Evolutionary conservation across 2,329 filamentous ascomycete species (phyloP).

Genomic region (Sporothrix mexicana): DNA sequence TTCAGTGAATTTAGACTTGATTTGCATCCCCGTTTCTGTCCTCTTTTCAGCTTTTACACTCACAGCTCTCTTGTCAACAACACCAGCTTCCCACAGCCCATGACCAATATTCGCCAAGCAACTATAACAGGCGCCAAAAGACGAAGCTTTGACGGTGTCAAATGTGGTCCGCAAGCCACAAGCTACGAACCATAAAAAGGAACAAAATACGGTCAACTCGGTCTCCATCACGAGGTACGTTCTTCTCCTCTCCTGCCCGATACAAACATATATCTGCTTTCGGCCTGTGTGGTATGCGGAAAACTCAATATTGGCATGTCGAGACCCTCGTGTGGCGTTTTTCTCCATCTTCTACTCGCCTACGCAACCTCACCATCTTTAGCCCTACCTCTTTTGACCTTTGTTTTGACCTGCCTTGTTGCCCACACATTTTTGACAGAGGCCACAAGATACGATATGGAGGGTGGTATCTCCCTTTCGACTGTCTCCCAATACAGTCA

Average conservation of each 20-base stretch:
- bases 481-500: no score
- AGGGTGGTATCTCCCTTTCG: no score
- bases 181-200: background rate
- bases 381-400: background rate
- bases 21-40: background rate
- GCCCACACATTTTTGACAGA: no score
- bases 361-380: background rate
- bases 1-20: background rate
- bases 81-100: no score
- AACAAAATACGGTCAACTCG: no score
- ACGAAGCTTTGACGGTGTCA: background rate
- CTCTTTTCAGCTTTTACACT: background rate
- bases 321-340: slow-evolving; percentile 11
- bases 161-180: background rate
- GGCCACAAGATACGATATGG: no score
- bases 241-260: background rate
- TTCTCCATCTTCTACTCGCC: background rate
- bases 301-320: slow-evolving; percentile 3
- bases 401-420: no score
- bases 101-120: background rate
- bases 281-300: background rate
- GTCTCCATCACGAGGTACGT: background rate
- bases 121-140: background rate
- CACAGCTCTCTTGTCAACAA: background rate
- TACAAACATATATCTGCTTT: background rate